Evolutionary conservation across 2,329 filamentous ascomycete genomes (phyloP).

Genomic region (Fusarium sp.): DNA sequence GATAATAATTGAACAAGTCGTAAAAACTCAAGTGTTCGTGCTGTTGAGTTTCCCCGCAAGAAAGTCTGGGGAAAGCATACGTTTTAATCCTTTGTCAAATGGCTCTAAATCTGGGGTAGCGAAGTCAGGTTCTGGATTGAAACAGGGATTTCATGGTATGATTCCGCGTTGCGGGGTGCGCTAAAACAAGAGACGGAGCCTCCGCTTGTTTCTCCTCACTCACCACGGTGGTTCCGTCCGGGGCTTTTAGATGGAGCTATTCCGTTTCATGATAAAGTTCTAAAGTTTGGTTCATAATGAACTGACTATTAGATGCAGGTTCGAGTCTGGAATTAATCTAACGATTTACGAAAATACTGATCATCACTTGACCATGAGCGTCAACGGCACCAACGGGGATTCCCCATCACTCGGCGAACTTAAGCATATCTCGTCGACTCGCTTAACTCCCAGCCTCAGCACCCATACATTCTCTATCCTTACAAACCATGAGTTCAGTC

Average conservation of each 20-base stretch:
- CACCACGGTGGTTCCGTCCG: constrained; percentile 5
- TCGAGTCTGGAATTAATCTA: background rate
- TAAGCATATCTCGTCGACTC: constrained; percentile 9
- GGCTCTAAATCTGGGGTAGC: constrained; percentile 9
- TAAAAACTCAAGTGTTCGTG: background rate
- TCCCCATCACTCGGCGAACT: background rate
- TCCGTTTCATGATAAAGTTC: background rate
- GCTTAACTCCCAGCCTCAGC: constrained; percentile 10
- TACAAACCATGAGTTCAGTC: background rate
- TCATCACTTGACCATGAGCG: background rate
- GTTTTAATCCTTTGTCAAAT: constrained; percentile 11
- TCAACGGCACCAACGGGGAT: background rate
- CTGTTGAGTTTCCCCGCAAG: background rate
- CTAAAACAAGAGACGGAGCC: background rate
- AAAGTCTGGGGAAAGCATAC: constrained; percentile 11
- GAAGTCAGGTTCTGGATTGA: background rate
- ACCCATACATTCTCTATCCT: background rate
- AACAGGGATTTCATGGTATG: background rate
- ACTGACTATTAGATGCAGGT: constrained; percentile 1
- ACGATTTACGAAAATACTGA: background rate
- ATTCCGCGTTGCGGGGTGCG: constrained; percentile 4
- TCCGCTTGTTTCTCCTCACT: background rate
- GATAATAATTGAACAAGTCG: background rate
- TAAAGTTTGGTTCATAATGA: background rate
- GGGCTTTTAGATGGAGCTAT: background rate